Evolutionary conservation across 495 filamentous ascomycete species (phyloP).

Genomic region (Clavariopsis aquatica): DNA sequence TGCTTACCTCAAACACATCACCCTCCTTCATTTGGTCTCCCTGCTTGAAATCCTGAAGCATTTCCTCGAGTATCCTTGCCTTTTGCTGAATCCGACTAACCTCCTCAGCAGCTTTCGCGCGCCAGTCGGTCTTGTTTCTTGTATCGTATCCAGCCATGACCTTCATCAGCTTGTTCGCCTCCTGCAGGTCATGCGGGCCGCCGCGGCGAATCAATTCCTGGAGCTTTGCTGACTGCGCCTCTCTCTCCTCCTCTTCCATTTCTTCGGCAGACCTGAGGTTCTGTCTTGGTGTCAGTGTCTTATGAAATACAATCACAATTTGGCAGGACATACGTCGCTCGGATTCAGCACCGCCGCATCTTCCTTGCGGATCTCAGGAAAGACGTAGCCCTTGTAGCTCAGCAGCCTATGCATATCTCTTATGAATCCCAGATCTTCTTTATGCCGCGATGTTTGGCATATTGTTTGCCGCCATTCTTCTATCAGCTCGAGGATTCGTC

Average conservation of each 20-base stretch:
- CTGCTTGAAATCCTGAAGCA: conserved; percentile 77
- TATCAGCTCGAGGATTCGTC: conserved; percentile 91
- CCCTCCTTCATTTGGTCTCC: conserved; percentile 84
- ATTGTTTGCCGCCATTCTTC: conserved; percentile 99
- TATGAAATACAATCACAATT: neutral
- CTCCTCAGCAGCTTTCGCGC: conserved; percentile 95
- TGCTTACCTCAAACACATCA: conserved; percentile 81
- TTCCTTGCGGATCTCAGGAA: conserved; percentile 86
- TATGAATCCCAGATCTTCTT: conserved; percentile 94
- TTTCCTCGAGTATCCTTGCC: conserved; percentile 86
- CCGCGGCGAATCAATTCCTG: conserved; percentile 95
- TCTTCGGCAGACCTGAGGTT: conserved; percentile 95
- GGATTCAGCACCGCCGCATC: conserved; percentile 97
- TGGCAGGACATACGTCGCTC: conserved; percentile 72
- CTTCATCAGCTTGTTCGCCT: conserved; percentile 97
- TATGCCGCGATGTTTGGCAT: conserved; percentile 95
- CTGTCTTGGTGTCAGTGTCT: conserved; percentile 48
- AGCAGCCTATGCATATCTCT: conserved; percentile 96
- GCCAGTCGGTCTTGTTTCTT: conserved; percentile 91
- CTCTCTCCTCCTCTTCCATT: conserved; percentile 95
- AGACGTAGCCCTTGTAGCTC: conserved; percentile 94
- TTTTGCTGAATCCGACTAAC: conserved; percentile 92
- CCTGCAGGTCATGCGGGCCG: conserved; percentile 86
- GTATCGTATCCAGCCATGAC: conserved; percentile 98
- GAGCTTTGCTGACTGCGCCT: conserved; percentile 93